Evolutionary conservation across 345 rosid species (phyloP).

Genomic region (Chamaenerion angustifolium): DNA sequence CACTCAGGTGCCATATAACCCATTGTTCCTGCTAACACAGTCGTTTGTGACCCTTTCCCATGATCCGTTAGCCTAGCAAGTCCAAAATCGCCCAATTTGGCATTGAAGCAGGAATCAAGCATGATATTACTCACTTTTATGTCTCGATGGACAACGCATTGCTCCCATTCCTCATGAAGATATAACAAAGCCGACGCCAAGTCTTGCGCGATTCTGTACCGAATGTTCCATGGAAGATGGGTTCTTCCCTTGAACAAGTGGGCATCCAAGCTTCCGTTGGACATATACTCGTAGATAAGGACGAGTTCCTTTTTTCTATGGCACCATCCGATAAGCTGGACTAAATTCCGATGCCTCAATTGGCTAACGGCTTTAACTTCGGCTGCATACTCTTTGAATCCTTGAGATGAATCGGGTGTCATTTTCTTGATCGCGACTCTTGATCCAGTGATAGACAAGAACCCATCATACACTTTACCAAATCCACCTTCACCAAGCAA

Average conservation of each 20-base stretch:
- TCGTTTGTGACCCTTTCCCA: slow-evolving; percentile 2
- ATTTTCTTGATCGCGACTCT: slow-evolving; percentile 4
- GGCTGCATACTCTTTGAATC: slow-evolving; percentile 1
- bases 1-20: slow-evolving; percentile 6
- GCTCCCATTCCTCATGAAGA: slow-evolving; percentile 1
- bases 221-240: neutral
- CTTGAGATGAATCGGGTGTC: neutral
- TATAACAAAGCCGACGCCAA: neutral
- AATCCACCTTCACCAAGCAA: slow-evolving; percentile 9
- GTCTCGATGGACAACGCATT: slow-evolving; percentile 4
- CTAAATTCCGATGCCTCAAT: slow-evolving; percentile 6
- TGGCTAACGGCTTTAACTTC: slow-evolving; percentile 9
- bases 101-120: slow-evolving; percentile 2
- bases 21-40: neutral
- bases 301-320: neutral
- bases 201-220: neutral
- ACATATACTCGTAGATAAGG: slow-evolving; percentile 8
- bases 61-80: slow-evolving; percentile 2
- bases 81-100: slow-evolving; percentile 4
- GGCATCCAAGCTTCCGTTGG: slow-evolving; percentile 8
- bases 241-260: slow-evolving; percentile 3
- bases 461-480: slow-evolving; percentile 2
- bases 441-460: neutral
- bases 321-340: slow-evolving; percentile 3
- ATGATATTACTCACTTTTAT: slow-evolving; percentile 2